Evolutionary conservation across 1,139 yeast species (phyloP).

Genomic region (Nadsonia starkeyi-henricii): DNA sequence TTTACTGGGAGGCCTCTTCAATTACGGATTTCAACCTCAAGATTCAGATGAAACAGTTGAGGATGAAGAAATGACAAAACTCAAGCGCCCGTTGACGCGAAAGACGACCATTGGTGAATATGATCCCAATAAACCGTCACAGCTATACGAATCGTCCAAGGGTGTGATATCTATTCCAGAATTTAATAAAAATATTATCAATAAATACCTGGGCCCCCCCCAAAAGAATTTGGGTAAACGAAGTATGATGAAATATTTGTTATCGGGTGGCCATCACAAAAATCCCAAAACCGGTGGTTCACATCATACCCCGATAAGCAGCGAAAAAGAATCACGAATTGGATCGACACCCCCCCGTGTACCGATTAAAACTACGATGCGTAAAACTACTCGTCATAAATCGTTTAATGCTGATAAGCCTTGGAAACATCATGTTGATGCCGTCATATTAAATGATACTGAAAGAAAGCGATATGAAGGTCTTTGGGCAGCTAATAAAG

Average conservation of each 20-base stretch:
- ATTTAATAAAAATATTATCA: neutral
- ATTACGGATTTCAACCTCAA: neutral
- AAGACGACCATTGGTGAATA: neutral
- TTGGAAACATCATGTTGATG: conserved; percentile 76
- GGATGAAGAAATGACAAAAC: neutral
- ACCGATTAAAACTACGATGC: conserved; percentile 43
- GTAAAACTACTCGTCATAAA: conserved; percentile 39
- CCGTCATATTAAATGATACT: conserved; percentile 44
- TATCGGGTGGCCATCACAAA: neutral
- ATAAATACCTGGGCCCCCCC: neutral
- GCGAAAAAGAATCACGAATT: neutral
- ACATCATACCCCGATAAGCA: too few relatives aligned
- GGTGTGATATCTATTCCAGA: neutral
- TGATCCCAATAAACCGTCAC: neutral
- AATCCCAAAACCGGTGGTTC: neutral
- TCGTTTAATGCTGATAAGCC: conserved; percentile 82
- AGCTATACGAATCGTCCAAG: neutral
- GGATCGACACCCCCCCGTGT: neutral
- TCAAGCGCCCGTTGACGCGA: too few relatives aligned
- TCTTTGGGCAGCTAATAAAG: conserved; percentile 81
- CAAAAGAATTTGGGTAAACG: neutral
- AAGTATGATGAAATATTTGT: neutral
- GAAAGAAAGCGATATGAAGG: conserved; percentile 87
- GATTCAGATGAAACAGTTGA: neutral
- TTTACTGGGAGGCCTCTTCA: neutral